phyloP scores from a whole-genome alignment of 108 stramenopile genomes.

The Cyclostephanos invisitatus region DNA sequence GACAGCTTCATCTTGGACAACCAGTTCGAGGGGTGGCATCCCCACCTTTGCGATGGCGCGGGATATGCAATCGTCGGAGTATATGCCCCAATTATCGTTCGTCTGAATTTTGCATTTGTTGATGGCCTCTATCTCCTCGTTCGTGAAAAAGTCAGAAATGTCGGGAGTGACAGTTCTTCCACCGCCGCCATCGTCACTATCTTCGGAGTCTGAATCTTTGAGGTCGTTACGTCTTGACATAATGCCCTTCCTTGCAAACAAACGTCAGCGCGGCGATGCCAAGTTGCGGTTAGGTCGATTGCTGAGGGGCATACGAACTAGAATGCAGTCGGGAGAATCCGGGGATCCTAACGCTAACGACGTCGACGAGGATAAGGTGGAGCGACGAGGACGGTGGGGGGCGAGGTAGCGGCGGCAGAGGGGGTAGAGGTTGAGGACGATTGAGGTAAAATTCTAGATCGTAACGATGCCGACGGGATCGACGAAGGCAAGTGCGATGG shows the following conservation, averaged over 20 bases:
- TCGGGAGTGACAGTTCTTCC: background rate
- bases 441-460: too few relatives aligned
- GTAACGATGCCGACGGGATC: too few relatives aligned
- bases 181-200: background rate
- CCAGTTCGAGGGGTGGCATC: background rate
- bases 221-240: slow-evolving; percentile 35
- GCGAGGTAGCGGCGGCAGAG: too few relatives aligned
- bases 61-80: slow-evolving; percentile 17
- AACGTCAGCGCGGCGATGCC: too few relatives aligned
- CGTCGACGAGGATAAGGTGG: too few relatives aligned
- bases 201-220: slow-evolving; percentile 31
- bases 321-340: too few relatives aligned
- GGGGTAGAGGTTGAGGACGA: too few relatives aligned
- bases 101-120: slow-evolving; percentile 23
- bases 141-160: slow-evolving; percentile 5
- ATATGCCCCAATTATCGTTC: background rate
- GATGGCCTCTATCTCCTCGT: slow-evolving; percentile 10
- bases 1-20: background rate
- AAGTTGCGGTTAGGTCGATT: too few relatives aligned
- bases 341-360: too few relatives aligned
- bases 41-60: slow-evolving; percentile 16
- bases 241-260: background rate
- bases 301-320: too few relatives aligned
- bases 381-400: too few relatives aligned
- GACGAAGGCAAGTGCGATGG: too few relatives aligned